phyloP scores from a whole-genome alignment of 1,284 basidiomycete genomes.

The Puccinia brachypodii region DNA sequence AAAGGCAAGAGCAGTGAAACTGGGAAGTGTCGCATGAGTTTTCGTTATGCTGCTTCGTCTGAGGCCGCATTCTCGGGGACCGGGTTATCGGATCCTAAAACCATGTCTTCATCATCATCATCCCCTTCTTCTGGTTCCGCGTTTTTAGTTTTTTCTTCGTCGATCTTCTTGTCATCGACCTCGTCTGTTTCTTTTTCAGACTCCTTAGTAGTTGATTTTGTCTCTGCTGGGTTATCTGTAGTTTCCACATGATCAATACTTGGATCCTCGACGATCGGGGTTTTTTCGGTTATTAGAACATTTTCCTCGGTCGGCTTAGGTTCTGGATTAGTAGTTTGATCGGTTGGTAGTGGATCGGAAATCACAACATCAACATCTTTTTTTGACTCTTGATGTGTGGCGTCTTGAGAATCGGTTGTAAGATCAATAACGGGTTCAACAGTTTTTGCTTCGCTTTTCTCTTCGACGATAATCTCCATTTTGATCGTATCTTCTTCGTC shows the following conservation, averaged over 20 bases:
- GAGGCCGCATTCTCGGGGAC: not conserved
- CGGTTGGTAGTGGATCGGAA: not conserved
- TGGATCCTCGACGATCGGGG: not conserved
- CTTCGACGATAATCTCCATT: conserved; percentile 7
- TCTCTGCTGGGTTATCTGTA: not conserved
- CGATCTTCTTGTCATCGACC: not conserved
- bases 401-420: not conserved
- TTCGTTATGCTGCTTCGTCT: not conserved
- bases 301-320: not conserved
- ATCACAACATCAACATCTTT: not conserved
- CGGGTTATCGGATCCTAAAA: conserved; percentile 29
- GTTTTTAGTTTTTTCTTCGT: not conserved
- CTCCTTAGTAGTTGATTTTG: not conserved
- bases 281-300: not conserved
- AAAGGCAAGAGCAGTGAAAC: not conserved
- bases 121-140: not conserved
- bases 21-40: not conserved
- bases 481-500: conserved; percentile 11
- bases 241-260: not conserved
- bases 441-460: not conserved
- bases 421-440: not conserved
- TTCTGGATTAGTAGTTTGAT: not conserved
- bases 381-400: not conserved
- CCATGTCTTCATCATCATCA: conserved; percentile 34
- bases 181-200: not conserved